Base-by-base conservation (phyloP, 23 red algal genomes). In the Agarophyton chilense region DNA sequence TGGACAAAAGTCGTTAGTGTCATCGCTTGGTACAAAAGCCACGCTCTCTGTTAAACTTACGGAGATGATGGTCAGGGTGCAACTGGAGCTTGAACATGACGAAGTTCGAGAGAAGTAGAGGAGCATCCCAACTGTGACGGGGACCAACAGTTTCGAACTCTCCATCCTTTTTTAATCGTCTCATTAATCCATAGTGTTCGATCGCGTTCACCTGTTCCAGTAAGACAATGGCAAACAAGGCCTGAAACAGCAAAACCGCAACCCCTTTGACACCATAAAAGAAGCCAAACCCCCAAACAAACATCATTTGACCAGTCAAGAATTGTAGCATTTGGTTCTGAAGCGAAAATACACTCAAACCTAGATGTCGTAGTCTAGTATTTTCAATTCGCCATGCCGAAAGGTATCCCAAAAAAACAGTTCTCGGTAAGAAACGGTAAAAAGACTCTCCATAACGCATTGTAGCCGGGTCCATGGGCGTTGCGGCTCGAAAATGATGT, bases 1-100 rank as follows among this genome's bases (percentile, higher is more conserved):
- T 4, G 16, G 49, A 26, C 38, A 34, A 39, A 34, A 35, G 18
- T n/a, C n/a, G n/a, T n/a, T n/a, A n/a, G n/a, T n/a, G n/a, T n/a
- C n/a, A n/a, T n/a, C n/a, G n/a, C n/a, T n/a, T n/a, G n/a, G n/a
- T n/a, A n/a, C n/a, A n/a, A n/a, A n/a, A n/a, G n/a, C n/a, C n/a
- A n/a, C n/a, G n/a, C n/a, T n/a, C n/a, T n/a, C 17, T 21, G n/a
- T 36, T 2, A 12, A 41, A 88, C 84, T 41, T 88, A 88, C 84
- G 83, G 10, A 75, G 54, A 77, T 98, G 96, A 84, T 98, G 96
- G 82, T 98, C 96, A 0, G 96, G 79, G 61, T 98, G 96, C 31
- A 90, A 35, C 35, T 98, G 96, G 36, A 98, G 79, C 83, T 98
- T 98, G 88, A 98, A 98, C 67, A 95, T 78, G 25, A 94, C 22